Evolutionary conservation across 2,329 filamentous ascomycete genomes (phyloP).

Genomic region (Cryphonectria naterciae): DNA sequence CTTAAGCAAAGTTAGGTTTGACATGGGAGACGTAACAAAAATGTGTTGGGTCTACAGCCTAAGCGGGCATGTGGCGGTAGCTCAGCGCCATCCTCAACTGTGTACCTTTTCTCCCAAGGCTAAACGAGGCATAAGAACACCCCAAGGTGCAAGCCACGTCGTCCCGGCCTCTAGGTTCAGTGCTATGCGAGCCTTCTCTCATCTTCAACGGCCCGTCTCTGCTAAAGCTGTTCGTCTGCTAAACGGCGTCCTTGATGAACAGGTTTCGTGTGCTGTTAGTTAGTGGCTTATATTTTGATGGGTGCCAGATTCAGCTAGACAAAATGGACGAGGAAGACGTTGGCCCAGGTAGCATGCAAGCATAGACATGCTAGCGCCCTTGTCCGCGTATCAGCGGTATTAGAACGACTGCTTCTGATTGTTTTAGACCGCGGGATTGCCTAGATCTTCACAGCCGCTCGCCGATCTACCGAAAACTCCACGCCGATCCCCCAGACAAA

Average conservation of each 20-base stretch:
- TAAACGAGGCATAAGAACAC: neutral
- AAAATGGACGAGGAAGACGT: neutral
- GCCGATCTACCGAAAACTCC: neutral
- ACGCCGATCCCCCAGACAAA: conserved; percentile 5
- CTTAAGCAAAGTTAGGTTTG: neutral
- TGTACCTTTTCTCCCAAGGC: too few species aligned
- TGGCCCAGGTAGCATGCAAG: neutral
- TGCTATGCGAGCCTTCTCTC: neutral
- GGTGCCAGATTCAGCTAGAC: neutral
- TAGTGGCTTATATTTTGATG: neutral
- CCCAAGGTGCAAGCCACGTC: neutral
- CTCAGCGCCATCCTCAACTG: too few species aligned
- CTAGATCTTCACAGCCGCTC: neutral
- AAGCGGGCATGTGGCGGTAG: too few species aligned
- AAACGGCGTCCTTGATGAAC: neutral
- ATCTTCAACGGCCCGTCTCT: neutral
- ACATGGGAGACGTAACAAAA: neutral
- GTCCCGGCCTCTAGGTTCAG: neutral
- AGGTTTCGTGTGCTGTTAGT: neutral
- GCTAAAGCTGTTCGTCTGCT: neutral
- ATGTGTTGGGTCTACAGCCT: neutral
- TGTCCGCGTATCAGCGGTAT: neutral
- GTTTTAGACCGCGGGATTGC: neutral
- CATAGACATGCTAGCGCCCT: neutral
- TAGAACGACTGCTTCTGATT: neutral